Base-by-base conservation (phyloP, 2,329 filamentous ascomycete species). In the Nemania serpens region DNA sequence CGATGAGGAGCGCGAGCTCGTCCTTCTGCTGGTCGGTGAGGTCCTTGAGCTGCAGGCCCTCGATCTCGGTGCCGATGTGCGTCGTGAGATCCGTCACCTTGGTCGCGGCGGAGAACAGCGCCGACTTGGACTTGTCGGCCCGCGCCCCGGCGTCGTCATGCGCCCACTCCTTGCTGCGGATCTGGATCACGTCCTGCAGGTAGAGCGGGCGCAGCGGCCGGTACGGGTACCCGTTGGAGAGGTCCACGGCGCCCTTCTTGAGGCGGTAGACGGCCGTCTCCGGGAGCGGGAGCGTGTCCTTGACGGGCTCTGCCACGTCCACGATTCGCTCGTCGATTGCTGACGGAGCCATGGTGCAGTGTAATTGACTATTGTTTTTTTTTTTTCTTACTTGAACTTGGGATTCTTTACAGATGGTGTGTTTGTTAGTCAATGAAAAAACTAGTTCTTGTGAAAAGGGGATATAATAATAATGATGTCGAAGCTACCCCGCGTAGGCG, bases 151-250 rank as follows among this genome's bases (percentile, higher is more conserved):
- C 82, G 52, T 91, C 88, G 11, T 83, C 68, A 58, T 89, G 80
- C 17, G 77, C 73, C 25, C 81, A 82, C 63, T 82, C 82, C 59
- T 81, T 73, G 71, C 84, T 79, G 17, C 89, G 78, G 70, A 92
- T 88, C 49, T 84, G 84, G 74, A 85, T 85, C 2, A 88, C 86
- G 65, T 91, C 89, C 58, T 92, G 85, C 0, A 91, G 77, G 66
- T 87, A 91, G 1, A 91, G 76, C 0, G 89, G 89, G 49, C 81
- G 81, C 0, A 85, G 82, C 1, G 88, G 88, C 0, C 88, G 84
- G 68, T 91, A 91, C 0, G 89, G 89, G 65, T 91, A 91, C 0
- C 89, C 89, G 1, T 84, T 76, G 0, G 86, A 88, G 2, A 91
- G 78, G 70, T 92, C 88, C 55, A 91, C 82, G 1, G 86, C 88